Base-by-base conservation (phyloP, 2,329 filamentous ascomycete genomes). In the Fusarium irregulare region DNA sequence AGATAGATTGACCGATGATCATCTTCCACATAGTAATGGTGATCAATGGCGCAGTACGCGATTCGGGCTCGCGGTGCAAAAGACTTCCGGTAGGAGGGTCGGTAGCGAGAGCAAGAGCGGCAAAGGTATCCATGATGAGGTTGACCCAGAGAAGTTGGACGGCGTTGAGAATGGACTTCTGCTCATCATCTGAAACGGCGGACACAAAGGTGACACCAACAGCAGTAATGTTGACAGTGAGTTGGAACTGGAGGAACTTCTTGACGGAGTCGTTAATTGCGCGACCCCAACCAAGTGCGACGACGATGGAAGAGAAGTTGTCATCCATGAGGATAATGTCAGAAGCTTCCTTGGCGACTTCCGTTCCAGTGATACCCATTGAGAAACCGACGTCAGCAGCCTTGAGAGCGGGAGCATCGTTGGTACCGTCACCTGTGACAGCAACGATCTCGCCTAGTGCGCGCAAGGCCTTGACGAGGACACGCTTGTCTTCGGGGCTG, bases 121-220 rank as follows among this genome's bases (percentile, higher is more conserved):
- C 88, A 57, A 91, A 89, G 1, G 88, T 90, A 64, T 91, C 88
- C 88, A 91, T 91, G 75, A 91, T 91, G 32, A 91, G 81, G 75
- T 91, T 91, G 28, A 91, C 87, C 89, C 89, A 91, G 32, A 91
- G 83, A 28, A 91, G 84, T 72, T 91, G 89, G 0, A 91, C 88
- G 3, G 89, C 88, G 9, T 86, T 90, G 37, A 91, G 83, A 4
- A 91, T 88, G 1, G 88, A 87, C 78, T 79, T 86, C 85, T 13
- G 86, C 85, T 80, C 8, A 76, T 75, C 68, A 82, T 85, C 21
- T 83, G 84, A 64, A 8, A 91, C 86, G 2, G 89, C 87, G 3
- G 89, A 87, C 62, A 91, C 81, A 60, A 91, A 91, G 2, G 89
- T 89, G 11, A 91, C 82, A 8, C 90, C 75, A 25, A 91, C 89